These are phyloP conservation scores for Gonapodya prolifera DNA, from an alignment of 192 early-diverging fungal species.

Conservation along the genomic window DNA sequence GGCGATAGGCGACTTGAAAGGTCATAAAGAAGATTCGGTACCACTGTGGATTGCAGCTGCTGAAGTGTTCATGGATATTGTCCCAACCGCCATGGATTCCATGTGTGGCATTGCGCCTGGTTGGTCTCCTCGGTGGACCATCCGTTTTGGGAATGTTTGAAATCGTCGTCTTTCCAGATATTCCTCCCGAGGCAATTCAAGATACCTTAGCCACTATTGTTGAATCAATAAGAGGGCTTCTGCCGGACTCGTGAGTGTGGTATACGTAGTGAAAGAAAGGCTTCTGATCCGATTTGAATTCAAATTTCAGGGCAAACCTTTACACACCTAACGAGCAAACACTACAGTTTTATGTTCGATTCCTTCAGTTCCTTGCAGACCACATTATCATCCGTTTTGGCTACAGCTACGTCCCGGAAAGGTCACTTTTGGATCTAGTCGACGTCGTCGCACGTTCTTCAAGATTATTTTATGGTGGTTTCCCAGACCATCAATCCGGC, in stretches of 20 bases:
- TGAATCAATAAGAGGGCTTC: no score
- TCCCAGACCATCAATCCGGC: not conserved
- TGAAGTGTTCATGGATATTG: constrained; percentile 40
- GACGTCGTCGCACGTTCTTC: not conserved
- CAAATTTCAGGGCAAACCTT: no score
- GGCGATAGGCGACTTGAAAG: constrained; percentile 56
- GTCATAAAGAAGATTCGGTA: constrained; percentile 46
- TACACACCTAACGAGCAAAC: not conserved
- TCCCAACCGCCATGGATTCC: constrained; percentile 31
- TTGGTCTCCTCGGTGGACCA: no score
- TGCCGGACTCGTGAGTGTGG: no score
- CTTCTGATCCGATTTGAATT: no score
- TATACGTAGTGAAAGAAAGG: no score
- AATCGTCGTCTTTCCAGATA: no score
- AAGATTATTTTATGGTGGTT: not conserved
- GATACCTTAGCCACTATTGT: no score
- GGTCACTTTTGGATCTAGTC: not conserved
- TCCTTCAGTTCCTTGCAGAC: not conserved
- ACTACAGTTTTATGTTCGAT: not conserved
- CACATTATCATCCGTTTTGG: not conserved
- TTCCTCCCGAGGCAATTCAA: no score
- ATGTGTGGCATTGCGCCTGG: constrained; percentile 25
- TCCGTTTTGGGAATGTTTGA: no score
- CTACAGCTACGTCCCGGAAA: not conserved
- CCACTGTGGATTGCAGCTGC: constrained; percentile 64